Evolutionary conservation across 495 filamentous ascomycete species (phyloP).

Genomic region (Monascus purpureus): DNA sequence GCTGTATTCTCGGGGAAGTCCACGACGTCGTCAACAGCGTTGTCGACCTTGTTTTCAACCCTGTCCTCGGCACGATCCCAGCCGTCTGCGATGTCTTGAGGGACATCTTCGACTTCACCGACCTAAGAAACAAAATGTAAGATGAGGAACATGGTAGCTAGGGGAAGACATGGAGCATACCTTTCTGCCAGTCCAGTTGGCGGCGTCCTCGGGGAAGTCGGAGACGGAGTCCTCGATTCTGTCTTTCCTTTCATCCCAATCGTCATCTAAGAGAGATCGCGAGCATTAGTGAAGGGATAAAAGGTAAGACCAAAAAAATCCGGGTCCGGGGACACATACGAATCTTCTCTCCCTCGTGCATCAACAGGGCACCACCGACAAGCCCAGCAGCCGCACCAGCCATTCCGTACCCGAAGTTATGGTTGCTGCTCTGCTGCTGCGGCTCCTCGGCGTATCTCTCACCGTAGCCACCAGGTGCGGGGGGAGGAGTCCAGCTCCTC

Average conservation of each 20-base stretch:
- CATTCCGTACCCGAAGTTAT: conserved; percentile 28
- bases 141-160: too few species aligned
- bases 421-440: conserved; percentile 22
- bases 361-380: conserved; percentile 37
- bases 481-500: conserved; percentile 38
- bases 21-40: conserved; percentile 17
- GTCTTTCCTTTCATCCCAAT: conserved; percentile 16
- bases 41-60: conserved; percentile 17
- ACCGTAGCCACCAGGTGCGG: conserved; percentile 5
- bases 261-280: conserved; percentile 8
- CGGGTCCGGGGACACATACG: conserved; percentile 15
- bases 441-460: conserved; percentile 11
- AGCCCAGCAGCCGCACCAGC: conserved; percentile 36
- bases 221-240: conserved; percentile 19
- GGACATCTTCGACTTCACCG: conserved; percentile 21
- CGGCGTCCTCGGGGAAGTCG: conserved; percentile 25
- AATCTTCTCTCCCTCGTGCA: conserved; percentile 28
- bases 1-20: conserved; percentile 24
- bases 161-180: conserved; percentile 4
- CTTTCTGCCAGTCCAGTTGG: conserved; percentile 23
- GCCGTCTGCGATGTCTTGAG: conserved; percentile 14
- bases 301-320: conserved; percentile 1
- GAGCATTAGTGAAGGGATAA: conserved; percentile 3
- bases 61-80: conserved; percentile 14
- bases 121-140: conserved; percentile 7